phyloP scores from a whole-genome alignment of 2,329 filamentous ascomycete species.

The Diplodia sapinea region DNA sequence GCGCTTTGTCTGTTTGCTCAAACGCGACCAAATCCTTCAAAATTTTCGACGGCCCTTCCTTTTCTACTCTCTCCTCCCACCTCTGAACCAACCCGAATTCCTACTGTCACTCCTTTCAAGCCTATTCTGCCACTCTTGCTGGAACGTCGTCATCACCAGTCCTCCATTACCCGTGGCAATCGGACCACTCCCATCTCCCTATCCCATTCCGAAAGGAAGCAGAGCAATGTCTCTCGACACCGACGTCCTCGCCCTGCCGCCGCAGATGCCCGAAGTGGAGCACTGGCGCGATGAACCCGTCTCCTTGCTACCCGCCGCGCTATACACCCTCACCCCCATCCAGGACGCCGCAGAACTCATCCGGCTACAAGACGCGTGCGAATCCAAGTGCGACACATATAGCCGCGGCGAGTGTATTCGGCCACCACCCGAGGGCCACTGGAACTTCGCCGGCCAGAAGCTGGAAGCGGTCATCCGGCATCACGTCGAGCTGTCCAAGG shows the following conservation, averaged over 20 bases:
- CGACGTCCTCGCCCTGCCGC: conserved; percentile 24
- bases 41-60: neutral
- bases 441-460: conserved; percentile 17
- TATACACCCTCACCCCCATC: conserved; percentile 24
- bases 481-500: conserved; percentile 24
- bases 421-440: neutral
- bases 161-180: neutral
- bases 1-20: conserved; percentile 5
- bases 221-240: conserved; percentile 2
- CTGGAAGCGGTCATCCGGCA: conserved; percentile 13
- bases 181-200: neutral
- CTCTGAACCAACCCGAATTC: neutral
- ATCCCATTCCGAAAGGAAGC: neutral
- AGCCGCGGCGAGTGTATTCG: conserved; percentile 27
- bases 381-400: conserved; percentile 24
- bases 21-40: too few species aligned
- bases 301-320: conserved; percentile 26
- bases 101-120: neutral
- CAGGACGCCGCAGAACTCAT: conserved; percentile 10
- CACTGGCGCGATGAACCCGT: conserved; percentile 29
- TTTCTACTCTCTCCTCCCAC: neutral
- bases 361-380: conserved; percentile 27
- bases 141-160: neutral
- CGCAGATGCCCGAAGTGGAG: conserved; percentile 28
- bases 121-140: neutral